A percentile compares a stretch with the other conserved stretches of the same genome.
Conservation (phyloP, 2,329 filamentous ascomycete species). For the Rhynchosporium graminicola region DNA sequence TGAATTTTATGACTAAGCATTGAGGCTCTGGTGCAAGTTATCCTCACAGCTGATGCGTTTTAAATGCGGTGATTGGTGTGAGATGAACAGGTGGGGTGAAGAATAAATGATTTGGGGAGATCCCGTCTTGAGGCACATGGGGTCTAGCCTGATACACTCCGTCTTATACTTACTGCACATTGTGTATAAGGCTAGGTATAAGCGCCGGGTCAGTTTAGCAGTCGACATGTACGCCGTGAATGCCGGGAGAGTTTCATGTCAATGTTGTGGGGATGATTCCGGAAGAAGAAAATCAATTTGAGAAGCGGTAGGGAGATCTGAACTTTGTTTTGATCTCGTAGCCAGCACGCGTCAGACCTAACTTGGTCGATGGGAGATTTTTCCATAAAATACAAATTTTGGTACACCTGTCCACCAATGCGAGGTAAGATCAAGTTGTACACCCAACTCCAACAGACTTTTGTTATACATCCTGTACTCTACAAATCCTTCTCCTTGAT, state of each 20-base stretch:
- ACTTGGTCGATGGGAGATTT: not conserved
- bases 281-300: not conserved
- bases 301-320: not conserved
- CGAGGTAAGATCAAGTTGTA: slow-evolving; percentile 12
- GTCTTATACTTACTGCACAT: too few species aligned
- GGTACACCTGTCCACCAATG: not conserved
- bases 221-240: too few species aligned
- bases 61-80: not conserved
- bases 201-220: too few species aligned
- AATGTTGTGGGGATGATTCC: not conserved
- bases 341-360: not conserved
- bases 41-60: not conserved
- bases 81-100: slow-evolving; percentile 1
- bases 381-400: slow-evolving; percentile 9
- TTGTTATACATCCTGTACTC: slow-evolving; percentile 10
- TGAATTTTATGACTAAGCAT: slow-evolving; percentile 1
- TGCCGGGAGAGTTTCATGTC: not conserved
- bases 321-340: not conserved
- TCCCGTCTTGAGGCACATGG: not conserved
- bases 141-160: too few species aligned
- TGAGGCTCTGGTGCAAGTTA: not conserved
- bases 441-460: slow-evolving; percentile 1
- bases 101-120: not conserved
- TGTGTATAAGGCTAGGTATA: too few species aligned
- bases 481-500: slow-evolving; percentile 37